Percentiles rank a stretch among this genome's conserved stretches.
Evolutionary conservation across 768 basidiomycete species (phyloP).

Genomic region (Lactarius vividus): DNA sequence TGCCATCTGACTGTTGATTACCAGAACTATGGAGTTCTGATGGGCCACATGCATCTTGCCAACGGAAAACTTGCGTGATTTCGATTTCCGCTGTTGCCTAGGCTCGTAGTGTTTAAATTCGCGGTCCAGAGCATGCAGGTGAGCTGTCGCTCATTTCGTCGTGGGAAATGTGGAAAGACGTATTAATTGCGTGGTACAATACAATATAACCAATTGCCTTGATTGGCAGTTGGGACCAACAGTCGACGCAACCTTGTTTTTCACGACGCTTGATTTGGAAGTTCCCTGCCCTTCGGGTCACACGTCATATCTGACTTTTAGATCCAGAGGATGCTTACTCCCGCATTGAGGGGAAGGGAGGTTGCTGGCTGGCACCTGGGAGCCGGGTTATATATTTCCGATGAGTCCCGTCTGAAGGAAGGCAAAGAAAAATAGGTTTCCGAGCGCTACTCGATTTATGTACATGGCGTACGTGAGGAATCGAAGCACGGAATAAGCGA

Average conservation of each 20-base stretch:
- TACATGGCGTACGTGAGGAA: constrained; percentile 16
- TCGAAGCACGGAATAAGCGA: constrained; percentile 19
- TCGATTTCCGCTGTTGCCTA: constrained; percentile 6
- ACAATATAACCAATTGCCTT: neutral
- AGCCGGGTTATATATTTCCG: neutral
- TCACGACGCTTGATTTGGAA: neutral
- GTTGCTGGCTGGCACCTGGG: neutral
- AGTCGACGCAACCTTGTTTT: neutral
- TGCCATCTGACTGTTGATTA: constrained; percentile 5
- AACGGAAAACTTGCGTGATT: neutral
- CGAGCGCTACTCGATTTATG: constrained; percentile 14
- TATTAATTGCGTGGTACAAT: neutral
- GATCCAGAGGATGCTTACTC: neutral
- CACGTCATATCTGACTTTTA: neutral
- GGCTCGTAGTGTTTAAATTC: neutral
- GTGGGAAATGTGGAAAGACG: neutral
- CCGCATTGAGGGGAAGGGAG: neutral
- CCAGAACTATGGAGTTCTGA: constrained; percentile 4
- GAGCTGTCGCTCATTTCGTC: neutral
- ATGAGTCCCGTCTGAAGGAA: neutral
- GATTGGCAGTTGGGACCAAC: neutral
- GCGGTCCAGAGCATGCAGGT: neutral
- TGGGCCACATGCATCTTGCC: constrained; percentile 1
- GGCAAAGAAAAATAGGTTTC: neutral
- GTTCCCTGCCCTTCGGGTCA: neutral